phyloP scores from a whole-genome alignment of 768 basidiomycete species.

The Vararia minispora region DNA sequence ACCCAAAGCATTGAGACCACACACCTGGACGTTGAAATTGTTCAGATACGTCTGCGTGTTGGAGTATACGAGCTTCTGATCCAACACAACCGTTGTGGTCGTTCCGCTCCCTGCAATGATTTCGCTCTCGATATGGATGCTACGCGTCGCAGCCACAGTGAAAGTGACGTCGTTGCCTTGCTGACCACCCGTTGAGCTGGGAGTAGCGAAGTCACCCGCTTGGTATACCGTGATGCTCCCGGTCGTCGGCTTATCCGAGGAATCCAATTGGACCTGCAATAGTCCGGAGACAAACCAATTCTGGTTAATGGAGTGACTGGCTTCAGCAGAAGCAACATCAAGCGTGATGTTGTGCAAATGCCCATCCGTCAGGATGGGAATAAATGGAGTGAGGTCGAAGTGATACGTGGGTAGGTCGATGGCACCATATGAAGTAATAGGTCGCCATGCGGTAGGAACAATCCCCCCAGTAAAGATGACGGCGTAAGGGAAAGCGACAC shows the following conservation, averaged over 20 bases:
- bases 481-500: conserved; percentile 43
- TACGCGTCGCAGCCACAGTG: conserved; percentile 48
- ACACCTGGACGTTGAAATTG: conserved; percentile 30
- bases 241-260: conserved; percentile 51
- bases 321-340: conserved; percentile 63
- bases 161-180: conserved; percentile 39
- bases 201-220: conserved; percentile 44
- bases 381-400: conserved; percentile 68
- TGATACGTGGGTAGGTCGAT: conserved; percentile 71
- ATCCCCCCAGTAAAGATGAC: conserved; percentile 59
- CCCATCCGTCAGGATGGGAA: conserved; percentile 57
- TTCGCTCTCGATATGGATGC: conserved; percentile 47
- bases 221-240: conserved; percentile 53
- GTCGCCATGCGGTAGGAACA: conserved; percentile 60
- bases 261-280: conserved; percentile 58
- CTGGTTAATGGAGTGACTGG: conserved; percentile 49
- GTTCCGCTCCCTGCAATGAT: conserved; percentile 54
- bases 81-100: conserved; percentile 41
- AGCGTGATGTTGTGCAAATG: conserved; percentile 60
- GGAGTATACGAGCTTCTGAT: conserved; percentile 48
- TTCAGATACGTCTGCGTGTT: conserved; percentile 55
- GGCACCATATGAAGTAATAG: conserved; percentile 68
- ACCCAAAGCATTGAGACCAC: background rate
- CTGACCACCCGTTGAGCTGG: conserved; percentile 34
- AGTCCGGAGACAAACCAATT: conserved; percentile 73